These are phyloP conservation scores for Metarhizium album DNA, from an alignment of 2,329 filamentous ascomycete species.

Conservation along the genomic window DNA sequence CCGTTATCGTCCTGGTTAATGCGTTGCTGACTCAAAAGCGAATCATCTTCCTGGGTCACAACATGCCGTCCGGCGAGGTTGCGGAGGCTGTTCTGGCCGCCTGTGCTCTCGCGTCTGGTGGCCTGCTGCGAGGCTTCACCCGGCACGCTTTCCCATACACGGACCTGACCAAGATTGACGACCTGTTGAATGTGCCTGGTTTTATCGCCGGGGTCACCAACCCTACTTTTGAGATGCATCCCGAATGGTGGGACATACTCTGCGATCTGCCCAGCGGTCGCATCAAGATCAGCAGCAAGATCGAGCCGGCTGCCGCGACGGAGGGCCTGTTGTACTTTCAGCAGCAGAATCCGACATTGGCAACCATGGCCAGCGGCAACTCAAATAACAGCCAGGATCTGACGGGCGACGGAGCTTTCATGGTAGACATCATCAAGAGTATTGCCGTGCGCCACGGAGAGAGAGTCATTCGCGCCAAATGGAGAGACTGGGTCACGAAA, in stretches of 20 bases:
- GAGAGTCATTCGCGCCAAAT: constrained; percentile 81
- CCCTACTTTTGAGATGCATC: constrained; percentile 86
- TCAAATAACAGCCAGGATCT: constrained; percentile 46
- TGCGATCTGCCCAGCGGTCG: constrained; percentile 87
- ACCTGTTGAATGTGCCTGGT: constrained; percentile 87
- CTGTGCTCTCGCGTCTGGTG: constrained; percentile 85
- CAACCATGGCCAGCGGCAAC: constrained; percentile 34
- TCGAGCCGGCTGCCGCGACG: constrained; percentile 69
- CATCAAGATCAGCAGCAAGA: constrained; percentile 86
- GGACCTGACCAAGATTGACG: constrained; percentile 94
- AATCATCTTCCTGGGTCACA: constrained; percentile 90
- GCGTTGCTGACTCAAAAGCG: constrained; percentile 93
- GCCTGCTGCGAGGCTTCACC: constrained; percentile 86
- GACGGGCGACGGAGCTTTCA: constrained; percentile 81
- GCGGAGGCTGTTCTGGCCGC: constrained; percentile 97
- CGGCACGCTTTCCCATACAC: constrained; percentile 96
- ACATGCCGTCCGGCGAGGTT: constrained; percentile 88
- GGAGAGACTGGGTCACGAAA: constrained; percentile 87
- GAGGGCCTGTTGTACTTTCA: constrained; percentile 85
- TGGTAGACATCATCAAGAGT: constrained; percentile 73
- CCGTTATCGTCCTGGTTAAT: constrained; percentile 89
- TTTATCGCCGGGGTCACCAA: constrained; percentile 98
- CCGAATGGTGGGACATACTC: constrained; percentile 96
- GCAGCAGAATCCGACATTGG: constrained; percentile 56
- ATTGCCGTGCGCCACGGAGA: constrained; percentile 83